phyloP scores from a whole-genome alignment of 306 rosid genomes.

The Leucaena leucocephala region DNA sequence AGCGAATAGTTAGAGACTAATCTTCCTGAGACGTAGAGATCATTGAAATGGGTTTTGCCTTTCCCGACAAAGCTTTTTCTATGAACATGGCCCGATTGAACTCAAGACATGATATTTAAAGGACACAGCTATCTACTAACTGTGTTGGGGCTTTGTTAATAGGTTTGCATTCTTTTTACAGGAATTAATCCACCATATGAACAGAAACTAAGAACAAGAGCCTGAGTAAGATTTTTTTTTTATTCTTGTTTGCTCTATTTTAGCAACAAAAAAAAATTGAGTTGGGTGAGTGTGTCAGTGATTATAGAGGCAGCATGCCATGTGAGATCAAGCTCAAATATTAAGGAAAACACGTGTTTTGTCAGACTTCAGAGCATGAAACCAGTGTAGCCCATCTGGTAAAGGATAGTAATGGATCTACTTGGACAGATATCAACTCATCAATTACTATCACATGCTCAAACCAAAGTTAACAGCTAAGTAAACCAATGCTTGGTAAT shows the following conservation, averaged over 20 bases:
- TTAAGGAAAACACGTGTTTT: neutral
- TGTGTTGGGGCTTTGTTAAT: too few relatives aligned
- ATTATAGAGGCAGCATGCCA: conserved; percentile 8
- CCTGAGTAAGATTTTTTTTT: neutral
- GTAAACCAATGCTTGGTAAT: neutral
- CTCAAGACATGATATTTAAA: too few relatives aligned
- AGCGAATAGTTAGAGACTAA: too few relatives aligned
- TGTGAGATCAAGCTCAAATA: conserved; percentile 9
- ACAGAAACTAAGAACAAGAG: neutral
- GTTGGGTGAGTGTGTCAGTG: neutral
- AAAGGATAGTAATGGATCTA: neutral
- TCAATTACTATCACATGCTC: conserved; percentile 13
- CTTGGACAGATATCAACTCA: neutral
- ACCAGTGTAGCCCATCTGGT: neutral
- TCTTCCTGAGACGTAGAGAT: too few relatives aligned
- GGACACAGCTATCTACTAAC: too few relatives aligned
- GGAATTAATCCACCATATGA: neutral
- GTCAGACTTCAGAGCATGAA: conserved; percentile 3
- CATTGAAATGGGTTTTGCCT: too few relatives aligned
- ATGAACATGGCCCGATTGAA: too few relatives aligned
- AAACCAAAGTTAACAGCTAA: conserved; percentile 9
- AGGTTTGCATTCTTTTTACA: neutral
- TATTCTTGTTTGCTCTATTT: neutral
- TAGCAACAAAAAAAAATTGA: neutral
- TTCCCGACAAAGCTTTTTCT: too few relatives aligned